phyloP scores from a whole-genome alignment of 192 early-diverging fungal genomes.

The Backusella circina region DNA sequence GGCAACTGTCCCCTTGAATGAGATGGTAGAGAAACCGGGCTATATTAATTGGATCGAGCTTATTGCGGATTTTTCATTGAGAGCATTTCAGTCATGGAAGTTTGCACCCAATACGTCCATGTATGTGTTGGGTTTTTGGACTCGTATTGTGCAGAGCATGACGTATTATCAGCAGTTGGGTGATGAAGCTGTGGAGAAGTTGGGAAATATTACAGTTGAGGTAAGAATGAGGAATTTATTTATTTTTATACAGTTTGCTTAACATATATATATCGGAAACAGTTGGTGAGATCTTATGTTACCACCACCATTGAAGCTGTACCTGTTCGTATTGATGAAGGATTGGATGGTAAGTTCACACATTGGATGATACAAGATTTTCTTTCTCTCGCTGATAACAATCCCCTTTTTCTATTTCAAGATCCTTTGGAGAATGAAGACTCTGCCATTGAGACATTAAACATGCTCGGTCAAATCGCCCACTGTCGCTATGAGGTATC shows the following conservation, averaged over 20 bases:
- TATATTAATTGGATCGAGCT: constrained; percentile 67
- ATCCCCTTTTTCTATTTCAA: constrained; percentile 6
- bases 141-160: constrained; percentile 64
- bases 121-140: constrained; percentile 86
- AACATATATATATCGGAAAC: constrained; percentile 21
- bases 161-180: constrained; percentile 36
- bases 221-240: constrained; percentile 9
- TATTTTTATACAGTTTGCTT: too few relatives aligned
- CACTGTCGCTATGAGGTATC: constrained; percentile 67
- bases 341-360: constrained; percentile 45
- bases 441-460: constrained; percentile 60
- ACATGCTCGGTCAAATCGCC: constrained; percentile 64
- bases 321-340: constrained; percentile 46
- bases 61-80: constrained; percentile 60
- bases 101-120: constrained; percentile 73
- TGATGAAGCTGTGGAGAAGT: constrained; percentile 20
- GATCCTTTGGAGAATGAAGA: constrained; percentile 69
- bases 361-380: neutral
- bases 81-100: constrained; percentile 61
- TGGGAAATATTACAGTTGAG: constrained; percentile 49
- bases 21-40: constrained; percentile 70
- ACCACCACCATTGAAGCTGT: constrained; percentile 51
- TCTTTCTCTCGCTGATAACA: too few relatives aligned
- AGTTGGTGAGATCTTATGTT: constrained; percentile 50
- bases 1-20: constrained; percentile 74